Conservation (phyloP, 768 basidiomycete species). For the Lactifluus piperatus region DNA sequence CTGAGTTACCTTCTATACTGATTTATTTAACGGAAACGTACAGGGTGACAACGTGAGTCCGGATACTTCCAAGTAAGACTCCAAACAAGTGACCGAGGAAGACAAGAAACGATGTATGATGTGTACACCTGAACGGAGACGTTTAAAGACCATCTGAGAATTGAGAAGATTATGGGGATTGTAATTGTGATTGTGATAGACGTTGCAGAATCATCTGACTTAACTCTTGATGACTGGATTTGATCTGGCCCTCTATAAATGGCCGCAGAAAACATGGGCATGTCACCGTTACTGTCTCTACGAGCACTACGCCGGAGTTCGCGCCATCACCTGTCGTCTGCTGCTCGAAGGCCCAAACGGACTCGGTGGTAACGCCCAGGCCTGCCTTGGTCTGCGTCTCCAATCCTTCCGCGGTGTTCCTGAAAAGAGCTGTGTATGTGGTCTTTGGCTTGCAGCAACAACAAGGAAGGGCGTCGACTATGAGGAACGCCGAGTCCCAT, state of each 20-base stretch:
- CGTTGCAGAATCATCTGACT: neutral
- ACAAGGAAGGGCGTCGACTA: neutral
- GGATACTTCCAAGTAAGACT: no score
- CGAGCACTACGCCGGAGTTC: neutral
- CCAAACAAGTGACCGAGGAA: no score
- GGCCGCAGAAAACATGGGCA: neutral
- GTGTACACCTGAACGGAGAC: no score
- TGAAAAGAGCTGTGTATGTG: neutral
- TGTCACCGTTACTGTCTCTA: neutral
- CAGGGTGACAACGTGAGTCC: no score
- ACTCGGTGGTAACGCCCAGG: neutral
- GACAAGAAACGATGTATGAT: no score
- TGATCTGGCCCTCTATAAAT: neutral
- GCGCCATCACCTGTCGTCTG: neutral
- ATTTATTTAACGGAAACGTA: no score
- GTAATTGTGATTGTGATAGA: no score
- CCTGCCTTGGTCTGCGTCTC: neutral
- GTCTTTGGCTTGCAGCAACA: neutral
- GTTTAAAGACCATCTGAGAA: no score
- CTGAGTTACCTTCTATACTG: no score
- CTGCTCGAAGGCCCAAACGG: neutral
- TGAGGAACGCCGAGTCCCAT: neutral
- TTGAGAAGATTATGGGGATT: no score
- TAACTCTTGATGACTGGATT: neutral
- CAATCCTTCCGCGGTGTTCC: neutral